Base-by-base conservation (phyloP, 2,329 filamentous ascomycete species). In the Ilyonectria robusta region DNA sequence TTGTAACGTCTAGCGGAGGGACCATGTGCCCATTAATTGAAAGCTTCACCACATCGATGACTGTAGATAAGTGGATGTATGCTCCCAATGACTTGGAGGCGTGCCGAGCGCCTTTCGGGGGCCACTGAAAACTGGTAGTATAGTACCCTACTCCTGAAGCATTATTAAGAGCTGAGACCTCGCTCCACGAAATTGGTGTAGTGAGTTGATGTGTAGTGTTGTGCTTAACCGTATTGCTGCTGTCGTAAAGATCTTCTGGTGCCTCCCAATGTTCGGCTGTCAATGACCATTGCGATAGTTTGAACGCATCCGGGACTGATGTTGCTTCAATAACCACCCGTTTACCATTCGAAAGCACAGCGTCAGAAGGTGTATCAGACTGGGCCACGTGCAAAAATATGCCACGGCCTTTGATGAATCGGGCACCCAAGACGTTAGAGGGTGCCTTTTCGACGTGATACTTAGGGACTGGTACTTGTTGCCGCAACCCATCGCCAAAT, bases 121-220 rank as follows among this genome's bases (percentile, higher is more conserved):
- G 37, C 63, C 58, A 62, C 13, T 40, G 10, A 17, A 66, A 62
- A 2, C 35, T 66, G 6, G 58, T 54, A 6, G 35, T 62, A n/a
- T 66, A 66, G n/a, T 51, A 66, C 4, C 63, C 63, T 35, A 61
- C n/a, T 3, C 63, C 63, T 6, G 63, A 66, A 6, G 47, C 29
- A 15, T 66, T 66, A 3, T 21, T 15, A 1, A 66, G 63, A 7
- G 35, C 31, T 3, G 58, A 54, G 8, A 66, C 46, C 9, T 58
- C 44, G 8, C 17, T 31, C 63, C 63, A 66, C 10, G 63, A 58
- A 11, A n/a, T 5, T 9, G 37, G 19, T 13, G 4, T 21, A 1
- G 11, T 33, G 19, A 62, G 7, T 1, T 46, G n/a, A 42, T 58
- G 47, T 4, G 58, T 57, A 1, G 53, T 54, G 33, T 66, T 66